Conservation (phyloP, 805 yeast genomes). For the Wickerhamiella vanderwaltii region DNA sequence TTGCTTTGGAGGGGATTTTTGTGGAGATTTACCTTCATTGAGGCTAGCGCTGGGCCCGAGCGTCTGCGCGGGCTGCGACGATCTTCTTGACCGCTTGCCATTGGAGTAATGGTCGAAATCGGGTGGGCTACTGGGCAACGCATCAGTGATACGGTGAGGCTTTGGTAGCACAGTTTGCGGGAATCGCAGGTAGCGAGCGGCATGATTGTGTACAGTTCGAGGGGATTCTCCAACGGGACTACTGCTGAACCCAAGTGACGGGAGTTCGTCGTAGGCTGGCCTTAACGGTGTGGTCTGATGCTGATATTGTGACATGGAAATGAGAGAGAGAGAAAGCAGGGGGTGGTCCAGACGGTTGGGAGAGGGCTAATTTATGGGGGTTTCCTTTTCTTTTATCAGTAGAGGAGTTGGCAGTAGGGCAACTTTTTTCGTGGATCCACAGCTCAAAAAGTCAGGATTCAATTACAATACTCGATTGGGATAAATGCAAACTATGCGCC, state of each 20-base stretch:
- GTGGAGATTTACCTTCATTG: not conserved
- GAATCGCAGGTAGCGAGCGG: conserved; percentile 1
- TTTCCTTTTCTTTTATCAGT: too few relatives aligned
- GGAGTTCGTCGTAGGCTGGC: conserved; percentile 8
- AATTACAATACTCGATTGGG: conserved; percentile 10
- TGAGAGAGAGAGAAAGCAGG: not conserved
- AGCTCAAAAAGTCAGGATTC: not conserved
- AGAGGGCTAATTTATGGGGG: too few relatives aligned
- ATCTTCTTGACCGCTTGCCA: not conserved
- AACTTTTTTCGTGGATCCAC: not conserved
- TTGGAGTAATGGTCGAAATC: not conserved
- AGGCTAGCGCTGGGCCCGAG: conserved; percentile 1
- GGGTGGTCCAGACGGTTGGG: too few relatives aligned
- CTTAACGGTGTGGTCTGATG: conserved; percentile 10
- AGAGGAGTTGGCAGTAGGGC: too few relatives aligned
- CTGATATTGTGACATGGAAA: not conserved
- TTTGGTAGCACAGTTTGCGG: conserved; percentile 5
- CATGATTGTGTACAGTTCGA: conserved; percentile 3
- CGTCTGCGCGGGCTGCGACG: not conserved
- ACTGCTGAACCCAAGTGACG: conserved; percentile 7
- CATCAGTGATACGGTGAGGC: conserved; percentile 3
- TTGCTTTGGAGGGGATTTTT: not conserved
- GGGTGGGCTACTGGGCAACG: conserved; percentile 7
- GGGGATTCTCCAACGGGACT: conserved; percentile 9
- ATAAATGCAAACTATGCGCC: too few relatives aligned